These are phyloP conservation scores for Plasmodium inui DNA, from an alignment of 169 alveolate genomes.

Conservation along the genomic window DNA sequence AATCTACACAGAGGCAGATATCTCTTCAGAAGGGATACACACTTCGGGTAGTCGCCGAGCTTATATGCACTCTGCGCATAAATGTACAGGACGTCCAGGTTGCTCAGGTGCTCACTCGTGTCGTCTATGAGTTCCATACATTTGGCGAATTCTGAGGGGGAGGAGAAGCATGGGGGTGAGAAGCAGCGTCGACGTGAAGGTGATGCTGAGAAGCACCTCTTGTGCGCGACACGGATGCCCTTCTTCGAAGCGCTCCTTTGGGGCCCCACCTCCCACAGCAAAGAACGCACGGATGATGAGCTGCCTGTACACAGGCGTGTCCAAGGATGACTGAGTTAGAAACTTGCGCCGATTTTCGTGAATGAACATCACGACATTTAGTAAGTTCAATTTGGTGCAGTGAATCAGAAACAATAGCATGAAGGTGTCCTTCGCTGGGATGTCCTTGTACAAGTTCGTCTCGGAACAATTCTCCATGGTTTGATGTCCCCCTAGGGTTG, in stretches of 20 bases:
- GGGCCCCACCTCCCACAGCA: constrained; percentile 33
- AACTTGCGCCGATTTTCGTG: constrained; percentile 27
- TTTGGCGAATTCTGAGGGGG: constrained; percentile 19
- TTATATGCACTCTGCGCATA: constrained; percentile 30
- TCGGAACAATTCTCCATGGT: background rate
- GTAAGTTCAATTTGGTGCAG: constrained; percentile 41
- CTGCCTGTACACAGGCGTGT: constrained; percentile 4
- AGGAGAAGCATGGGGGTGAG: no score
- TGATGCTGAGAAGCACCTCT: background rate
- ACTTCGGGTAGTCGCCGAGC: constrained; percentile 15
- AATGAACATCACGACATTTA: constrained; percentile 56
- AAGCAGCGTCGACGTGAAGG: background rate
- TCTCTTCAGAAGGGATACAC: background rate
- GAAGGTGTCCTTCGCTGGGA: constrained; percentile 26
- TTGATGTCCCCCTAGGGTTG: background rate
- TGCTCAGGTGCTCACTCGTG: constrained; percentile 15
- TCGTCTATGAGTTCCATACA: constrained; percentile 39
- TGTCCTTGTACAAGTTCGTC: background rate
- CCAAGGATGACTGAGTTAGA: constrained; percentile 9
- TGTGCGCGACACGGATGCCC: background rate
- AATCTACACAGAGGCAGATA: constrained; percentile 19
- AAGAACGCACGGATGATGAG: constrained; percentile 31
- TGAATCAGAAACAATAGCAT: constrained; percentile 49
- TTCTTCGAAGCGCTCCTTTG: background rate
- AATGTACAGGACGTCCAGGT: constrained; percentile 38